Percentiles rank a stretch among this genome's conserved stretches.
phyloP scores from a whole-genome alignment of 148 eudicot genomes.

The Dianthus caryophyllus region DNA sequence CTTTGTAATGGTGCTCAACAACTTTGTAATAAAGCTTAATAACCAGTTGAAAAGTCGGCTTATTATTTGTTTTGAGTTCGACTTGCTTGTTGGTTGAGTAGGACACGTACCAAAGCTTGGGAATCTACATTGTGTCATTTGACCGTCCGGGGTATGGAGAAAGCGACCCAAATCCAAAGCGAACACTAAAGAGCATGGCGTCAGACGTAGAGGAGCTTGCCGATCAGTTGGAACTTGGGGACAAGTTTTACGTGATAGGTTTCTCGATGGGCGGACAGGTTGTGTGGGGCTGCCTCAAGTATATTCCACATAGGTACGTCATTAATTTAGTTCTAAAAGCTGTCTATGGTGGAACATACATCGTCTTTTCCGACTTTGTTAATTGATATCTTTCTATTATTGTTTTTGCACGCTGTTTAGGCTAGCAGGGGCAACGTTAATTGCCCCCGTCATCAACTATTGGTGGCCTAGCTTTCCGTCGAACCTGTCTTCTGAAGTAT shows the following conservation, averaged over 20 bases:
- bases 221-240: slow-evolving; percentile 57
- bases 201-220: slow-evolving; percentile 71
- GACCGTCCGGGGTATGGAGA: slow-evolving; percentile 82
- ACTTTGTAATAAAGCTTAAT: no score
- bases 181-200: slow-evolving; percentile 45
- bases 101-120: slow-evolving; percentile 45
- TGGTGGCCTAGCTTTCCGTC: slow-evolving; percentile 75
- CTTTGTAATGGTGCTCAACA: no score
- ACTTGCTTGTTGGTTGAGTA: no score
- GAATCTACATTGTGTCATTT: slow-evolving; percentile 55
- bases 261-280: slow-evolving; percentile 63
- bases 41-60: no score
- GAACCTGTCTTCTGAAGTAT: slow-evolving; percentile 47
- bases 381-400: background rate
- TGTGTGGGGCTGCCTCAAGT: slow-evolving; percentile 59
- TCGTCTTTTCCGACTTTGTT: slow-evolving; percentile 2
- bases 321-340: background rate
- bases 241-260: slow-evolving; percentile 58
- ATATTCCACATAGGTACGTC: slow-evolving; percentile 68
- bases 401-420: slow-evolving; percentile 27
- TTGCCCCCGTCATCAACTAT: slow-evolving; percentile 61
- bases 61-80: no score
- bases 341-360: background rate
- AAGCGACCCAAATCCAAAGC: slow-evolving; percentile 63
- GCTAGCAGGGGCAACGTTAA: slow-evolving; percentile 59